phyloP scores from a whole-genome alignment of 805 yeast species.

The Metschnikowia chrysomelidarum region DNA sequence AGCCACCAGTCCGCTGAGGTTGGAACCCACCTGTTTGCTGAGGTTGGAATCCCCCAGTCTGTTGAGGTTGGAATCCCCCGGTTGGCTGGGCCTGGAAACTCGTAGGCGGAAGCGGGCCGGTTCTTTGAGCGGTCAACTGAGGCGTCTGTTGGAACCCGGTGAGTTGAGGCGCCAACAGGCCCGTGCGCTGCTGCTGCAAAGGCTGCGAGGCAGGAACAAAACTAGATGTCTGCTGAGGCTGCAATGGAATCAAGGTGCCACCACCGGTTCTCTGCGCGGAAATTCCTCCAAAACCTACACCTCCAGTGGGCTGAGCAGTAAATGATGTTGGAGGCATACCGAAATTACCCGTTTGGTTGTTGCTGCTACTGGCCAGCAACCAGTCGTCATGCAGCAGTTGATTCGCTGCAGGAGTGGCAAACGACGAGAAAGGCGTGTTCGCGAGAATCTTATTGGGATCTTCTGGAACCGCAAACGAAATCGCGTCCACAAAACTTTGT shows the following conservation, averaged over 20 bases:
- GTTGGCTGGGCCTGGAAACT: conserved; percentile 18
- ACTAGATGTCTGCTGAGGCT: conserved; percentile 71
- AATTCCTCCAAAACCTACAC: conserved; percentile 21
- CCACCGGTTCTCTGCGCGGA: conserved; percentile 44
- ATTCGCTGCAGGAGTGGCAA: conserved; percentile 18
- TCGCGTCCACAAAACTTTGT: conserved; percentile 83
- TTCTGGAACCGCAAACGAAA: conserved; percentile 74
- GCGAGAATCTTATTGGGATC: conserved; percentile 40
- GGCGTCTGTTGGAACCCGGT: conserved; percentile 17
- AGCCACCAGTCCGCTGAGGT: conserved; percentile 10
- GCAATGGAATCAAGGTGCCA: conserved; percentile 45
- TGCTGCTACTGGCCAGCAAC: conserved; percentile 12
- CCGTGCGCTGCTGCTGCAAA: conserved; percentile 35
- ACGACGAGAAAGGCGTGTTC: conserved; percentile 43
- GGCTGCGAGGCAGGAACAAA: conserved; percentile 40
- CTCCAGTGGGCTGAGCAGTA: conserved; percentile 42
- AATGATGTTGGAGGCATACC: conserved; percentile 27
- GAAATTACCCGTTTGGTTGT: conserved; percentile 5
- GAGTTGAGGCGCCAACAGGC: conserved; percentile 27
- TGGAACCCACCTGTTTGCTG: conserved; percentile 22
- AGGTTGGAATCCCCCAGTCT: conserved; percentile 20
- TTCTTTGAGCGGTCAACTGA: conserved; percentile 18
- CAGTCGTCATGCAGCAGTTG: conserved; percentile 20
- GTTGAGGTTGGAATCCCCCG: conserved; percentile 22
- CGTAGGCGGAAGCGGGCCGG: conserved; percentile 16